phyloP scores from a whole-genome alignment of 306 rosid species.

The Spatholobus suberectus region DNA sequence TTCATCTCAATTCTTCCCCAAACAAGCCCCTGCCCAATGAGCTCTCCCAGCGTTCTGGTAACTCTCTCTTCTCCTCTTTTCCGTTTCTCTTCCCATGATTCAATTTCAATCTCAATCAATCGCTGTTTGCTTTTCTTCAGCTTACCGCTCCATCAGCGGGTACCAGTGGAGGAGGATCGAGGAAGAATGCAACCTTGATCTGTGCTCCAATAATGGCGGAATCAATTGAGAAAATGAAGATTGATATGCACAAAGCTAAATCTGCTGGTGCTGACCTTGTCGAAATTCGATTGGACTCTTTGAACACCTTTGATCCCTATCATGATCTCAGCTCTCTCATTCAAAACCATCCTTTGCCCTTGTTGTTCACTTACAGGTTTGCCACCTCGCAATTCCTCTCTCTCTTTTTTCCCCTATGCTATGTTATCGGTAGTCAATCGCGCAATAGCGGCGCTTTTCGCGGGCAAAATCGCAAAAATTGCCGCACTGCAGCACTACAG shows the following conservation, averaged over 20 bases:
- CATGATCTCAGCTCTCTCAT: constrained; percentile 32
- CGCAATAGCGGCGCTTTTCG: too few relatives aligned
- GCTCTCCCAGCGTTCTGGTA: not conserved
- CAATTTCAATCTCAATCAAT: not conserved
- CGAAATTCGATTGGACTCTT: constrained; percentile 39
- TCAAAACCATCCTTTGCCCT: constrained; percentile 7
- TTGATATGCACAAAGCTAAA: constrained; percentile 27
- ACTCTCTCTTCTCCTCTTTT: too few relatives aligned
- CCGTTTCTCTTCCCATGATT: not conserved
- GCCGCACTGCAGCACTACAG: too few relatives aligned
- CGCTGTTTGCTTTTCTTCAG: not conserved
- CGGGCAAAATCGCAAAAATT: too few relatives aligned
- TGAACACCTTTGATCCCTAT: constrained; percentile 4
- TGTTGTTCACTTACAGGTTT: constrained; percentile 43
- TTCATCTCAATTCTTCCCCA: not conserved
- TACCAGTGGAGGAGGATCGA: not conserved
- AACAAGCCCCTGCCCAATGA: not conserved
- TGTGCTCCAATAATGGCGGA: constrained; percentile 38
- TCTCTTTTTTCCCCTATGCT: not conserved
- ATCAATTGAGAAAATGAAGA: not conserved
- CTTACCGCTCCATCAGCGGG: not conserved
- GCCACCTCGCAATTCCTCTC: not conserved
- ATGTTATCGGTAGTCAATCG: too few relatives aligned
- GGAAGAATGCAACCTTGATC: constrained; percentile 23
- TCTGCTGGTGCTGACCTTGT: constrained; percentile 35